Evolutionary conservation across 1,139 yeast genomes (phyloP), one percentile per base, ranked within the genome.

Genomic region (Magnusiomyces fungicola): DNA sequence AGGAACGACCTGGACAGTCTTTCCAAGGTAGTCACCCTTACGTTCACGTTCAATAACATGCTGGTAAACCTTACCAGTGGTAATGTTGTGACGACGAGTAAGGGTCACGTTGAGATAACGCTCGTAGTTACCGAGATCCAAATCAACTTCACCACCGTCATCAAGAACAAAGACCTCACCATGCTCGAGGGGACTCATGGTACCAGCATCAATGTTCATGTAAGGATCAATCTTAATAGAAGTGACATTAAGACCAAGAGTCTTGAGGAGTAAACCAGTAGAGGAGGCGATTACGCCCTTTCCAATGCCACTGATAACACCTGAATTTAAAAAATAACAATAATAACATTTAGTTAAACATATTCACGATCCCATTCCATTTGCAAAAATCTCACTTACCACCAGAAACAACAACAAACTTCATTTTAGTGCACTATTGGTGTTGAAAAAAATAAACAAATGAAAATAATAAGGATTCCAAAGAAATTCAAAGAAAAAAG

Each of bases 1-100:
- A 44, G 99, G 99, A 58, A 92, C 99, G 58, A 92, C 96, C 72
- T 94, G 98, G 49, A 92, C 99, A n/a, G 99, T 92, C 68, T 94
- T 94, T 61, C 99, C 99, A 63, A 92, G 76, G 64, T 92, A 92
- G 68, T 92, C 98, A 62, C 99, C 99, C 56, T 80, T 87, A 72
- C 99, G 82, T 73, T 92, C 99, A 64, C 79, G 83, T 67, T 90
- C 94, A 65, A 92, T 92, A 52, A 92, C 98, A 59, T 84, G 87
- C 51, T 90, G 84, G 71, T 92, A 92, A 58, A 92, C 88, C 69
- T 92, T 92, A 68, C 99, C 99, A 36, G 99, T 92, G 58, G 99
- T 92, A 67, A 92, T 90, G 72, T 92, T 92, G 72, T 92, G 97
- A 68, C 88, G 95, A 61, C 75, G 81, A 47, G 97, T 92, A 66